A percentile compares a stretch with the other conserved stretches of the same genome.
Evolutionary conservation across 1,139 yeast species (phyloP).

Genomic region (Sporopachydermia cereana): DNA sequence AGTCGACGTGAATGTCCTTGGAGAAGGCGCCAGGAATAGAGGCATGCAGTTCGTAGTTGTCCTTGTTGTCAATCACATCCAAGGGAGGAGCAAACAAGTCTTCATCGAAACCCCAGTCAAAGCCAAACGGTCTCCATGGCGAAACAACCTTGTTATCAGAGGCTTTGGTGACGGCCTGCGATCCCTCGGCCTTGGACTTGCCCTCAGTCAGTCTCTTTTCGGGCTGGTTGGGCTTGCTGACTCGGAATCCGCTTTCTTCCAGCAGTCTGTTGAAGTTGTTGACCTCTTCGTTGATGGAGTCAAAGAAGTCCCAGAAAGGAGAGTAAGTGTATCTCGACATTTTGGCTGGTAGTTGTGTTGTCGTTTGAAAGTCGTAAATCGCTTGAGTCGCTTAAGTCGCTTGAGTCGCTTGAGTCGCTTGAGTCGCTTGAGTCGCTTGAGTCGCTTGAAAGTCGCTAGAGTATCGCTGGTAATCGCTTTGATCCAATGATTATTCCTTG

Average conservation of each 20-base stretch:
- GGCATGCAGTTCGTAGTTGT: slow-evolving; percentile 27
- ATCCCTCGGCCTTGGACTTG: not conserved
- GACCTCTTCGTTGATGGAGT: slow-evolving; percentile 29
- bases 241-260: slow-evolving; percentile 15
- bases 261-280: slow-evolving; percentile 24
- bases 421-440: slow-evolving; percentile 1
- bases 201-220: not conserved
- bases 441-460: too few relatives aligned
- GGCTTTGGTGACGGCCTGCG: not conserved
- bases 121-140: slow-evolving; percentile 2
- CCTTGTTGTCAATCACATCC: slow-evolving; percentile 29
- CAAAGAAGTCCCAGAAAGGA: slow-evolving; percentile 32
- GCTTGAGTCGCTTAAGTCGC: not conserved
- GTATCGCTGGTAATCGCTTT: too few relatives aligned
- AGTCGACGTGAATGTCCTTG: slow-evolving; percentile 28
- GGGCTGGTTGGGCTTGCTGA: slow-evolving; percentile 1
- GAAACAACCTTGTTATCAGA: not conserved
- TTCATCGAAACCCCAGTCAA: slow-evolving; percentile 4
- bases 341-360: slow-evolving; percentile 9
- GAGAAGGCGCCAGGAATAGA: slow-evolving; percentile 32
- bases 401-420: slow-evolving; percentile 1
- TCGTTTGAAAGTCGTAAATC: not conserved
- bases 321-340: slow-evolving; percentile 25
- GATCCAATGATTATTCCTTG: too few relatives aligned
- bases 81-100: slow-evolving; percentile 26